Percentiles rank a stretch among this genome's conserved stretches.
phyloP scores from a whole-genome alignment of 2,329 filamentous ascomycete genomes.

The Penicillium hesseltinei region DNA sequence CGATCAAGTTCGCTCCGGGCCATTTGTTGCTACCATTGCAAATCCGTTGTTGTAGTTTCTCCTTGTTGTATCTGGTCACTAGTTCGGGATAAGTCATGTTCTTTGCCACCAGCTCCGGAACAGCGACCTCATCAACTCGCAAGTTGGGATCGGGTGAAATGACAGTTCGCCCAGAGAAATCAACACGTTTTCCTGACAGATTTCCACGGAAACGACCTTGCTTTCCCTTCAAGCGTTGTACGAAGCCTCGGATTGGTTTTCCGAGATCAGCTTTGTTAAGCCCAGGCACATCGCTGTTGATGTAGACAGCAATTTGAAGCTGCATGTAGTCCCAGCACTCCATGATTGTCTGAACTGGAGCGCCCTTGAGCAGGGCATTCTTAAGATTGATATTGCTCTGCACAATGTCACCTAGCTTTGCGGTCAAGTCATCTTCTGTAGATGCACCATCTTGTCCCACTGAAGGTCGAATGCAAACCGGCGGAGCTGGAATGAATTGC shows the following conservation, averaged over 20 bases:
- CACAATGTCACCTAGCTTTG: slow-evolving; percentile 94
- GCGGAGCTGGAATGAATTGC: slow-evolving; percentile 92
- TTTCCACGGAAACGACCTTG: slow-evolving; percentile 97
- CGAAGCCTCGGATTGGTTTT: slow-evolving; percentile 89
- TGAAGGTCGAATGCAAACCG: slow-evolving; percentile 89
- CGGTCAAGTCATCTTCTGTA: slow-evolving; percentile 94
- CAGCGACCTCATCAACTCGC: slow-evolving; percentile 87
- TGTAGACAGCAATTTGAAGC: slow-evolving; percentile 93
- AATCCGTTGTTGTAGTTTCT: slow-evolving; percentile 73
- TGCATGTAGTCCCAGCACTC: slow-evolving; percentile 98
- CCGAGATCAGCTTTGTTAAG: slow-evolving; percentile 84
- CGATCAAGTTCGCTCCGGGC: slow-evolving; percentile 82
- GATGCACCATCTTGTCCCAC: slow-evolving; percentile 90
- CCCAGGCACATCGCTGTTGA: slow-evolving; percentile 93
- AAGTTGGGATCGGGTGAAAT: slow-evolving; percentile 97
- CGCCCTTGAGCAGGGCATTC: slow-evolving; percentile 76
- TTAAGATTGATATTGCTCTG: slow-evolving; percentile 86
- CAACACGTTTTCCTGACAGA: slow-evolving; percentile 94
- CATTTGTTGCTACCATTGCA: slow-evolving; percentile 73
- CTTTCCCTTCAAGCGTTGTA: slow-evolving; percentile 93
- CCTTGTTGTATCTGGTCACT: slow-evolving; percentile 79
- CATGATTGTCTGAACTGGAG: slow-evolving; percentile 84
- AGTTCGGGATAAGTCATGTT: slow-evolving; percentile 94
- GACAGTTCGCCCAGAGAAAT: slow-evolving; percentile 95
- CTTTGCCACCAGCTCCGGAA: slow-evolving; percentile 87